A percentile compares a stretch with the other conserved stretches of the same genome.
Evolutionary conservation across 2,329 filamentous ascomycete species (phyloP).

Genomic region (Aspergillus neotritici): DNA sequence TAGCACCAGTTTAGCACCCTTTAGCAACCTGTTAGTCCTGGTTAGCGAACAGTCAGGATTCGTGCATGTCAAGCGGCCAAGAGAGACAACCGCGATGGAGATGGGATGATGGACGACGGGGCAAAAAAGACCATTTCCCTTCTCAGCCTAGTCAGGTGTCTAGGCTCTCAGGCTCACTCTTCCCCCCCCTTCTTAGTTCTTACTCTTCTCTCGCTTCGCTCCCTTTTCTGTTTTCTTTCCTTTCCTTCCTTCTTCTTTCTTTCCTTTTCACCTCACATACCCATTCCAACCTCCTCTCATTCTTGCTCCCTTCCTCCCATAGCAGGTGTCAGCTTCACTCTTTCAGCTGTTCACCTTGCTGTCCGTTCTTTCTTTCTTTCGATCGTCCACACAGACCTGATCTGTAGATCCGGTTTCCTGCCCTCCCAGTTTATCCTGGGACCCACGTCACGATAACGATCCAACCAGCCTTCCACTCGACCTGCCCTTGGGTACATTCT

Average conservation of each 20-base stretch:
- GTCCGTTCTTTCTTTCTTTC: constrained; percentile 45
- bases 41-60: no score
- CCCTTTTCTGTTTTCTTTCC: constrained; percentile 18
- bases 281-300: constrained; percentile 7
- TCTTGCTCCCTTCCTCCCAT: constrained; percentile 20
- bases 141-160: constrained; percentile 1
- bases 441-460: constrained; percentile 10
- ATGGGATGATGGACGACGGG: no score
- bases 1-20: constrained; percentile 4
- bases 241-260: constrained; percentile 19
- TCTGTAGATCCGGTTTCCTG: constrained; percentile 7
- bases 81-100: neutral
- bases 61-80: no score
- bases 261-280: constrained; percentile 3
- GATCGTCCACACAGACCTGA: constrained; percentile 13
- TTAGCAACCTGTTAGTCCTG: neutral
- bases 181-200: constrained; percentile 5
- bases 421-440: constrained; percentile 15
- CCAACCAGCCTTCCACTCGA: constrained; percentile 2
- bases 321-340: constrained; percentile 58
- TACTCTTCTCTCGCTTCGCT: constrained; percentile 12
- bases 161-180: constrained; percentile 1
- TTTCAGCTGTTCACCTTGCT: constrained; percentile 54
- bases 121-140: no score
- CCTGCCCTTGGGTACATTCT: no score